Percentiles rank a stretch among this genome's conserved stretches.
These are phyloP conservation scores for Aurantiochytrium sp. DNA, from an alignment of 108 stramenopile species.

Conservation along the genomic window DNA sequence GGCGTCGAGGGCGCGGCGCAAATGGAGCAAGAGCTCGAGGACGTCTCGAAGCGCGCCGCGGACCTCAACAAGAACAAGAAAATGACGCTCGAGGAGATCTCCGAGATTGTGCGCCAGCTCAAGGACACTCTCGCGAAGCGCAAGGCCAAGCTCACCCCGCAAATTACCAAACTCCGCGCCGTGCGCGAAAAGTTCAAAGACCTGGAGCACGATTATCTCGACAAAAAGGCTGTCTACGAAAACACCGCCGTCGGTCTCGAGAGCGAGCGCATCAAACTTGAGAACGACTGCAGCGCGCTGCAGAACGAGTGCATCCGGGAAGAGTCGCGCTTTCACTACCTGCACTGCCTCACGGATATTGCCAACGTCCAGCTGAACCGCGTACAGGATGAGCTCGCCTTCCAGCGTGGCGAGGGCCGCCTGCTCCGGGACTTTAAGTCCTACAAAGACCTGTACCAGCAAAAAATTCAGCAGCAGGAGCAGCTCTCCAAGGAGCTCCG, in stretches of 20 bases:
- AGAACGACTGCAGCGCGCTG: conserved; percentile 51
- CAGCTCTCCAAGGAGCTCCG: conserved; percentile 51
- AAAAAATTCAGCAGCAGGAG: conserved; percentile 57
- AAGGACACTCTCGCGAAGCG: conserved; percentile 55
- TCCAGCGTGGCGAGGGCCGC: conserved; percentile 50
- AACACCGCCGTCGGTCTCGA: conserved; percentile 54
- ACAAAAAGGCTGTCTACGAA: conserved; percentile 54
- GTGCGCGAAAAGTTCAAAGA: conserved; percentile 52
- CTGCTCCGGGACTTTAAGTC: conserved; percentile 54
- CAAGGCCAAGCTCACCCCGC: conserved; percentile 59
- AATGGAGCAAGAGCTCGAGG: conserved; percentile 51
- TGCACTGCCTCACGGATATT: conserved; percentile 44
- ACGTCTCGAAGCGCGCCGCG: conserved; percentile 57
- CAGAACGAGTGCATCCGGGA: conserved; percentile 45
- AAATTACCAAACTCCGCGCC: conserved; percentile 54
- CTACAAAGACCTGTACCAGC: conserved; percentile 48
- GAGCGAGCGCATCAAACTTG: conserved; percentile 58
- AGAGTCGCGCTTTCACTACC: conserved; percentile 42
- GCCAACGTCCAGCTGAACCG: conserved; percentile 45
- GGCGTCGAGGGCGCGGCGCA: conserved; percentile 68
- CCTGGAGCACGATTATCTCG: conserved; percentile 50
- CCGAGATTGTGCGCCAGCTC: conserved; percentile 55
- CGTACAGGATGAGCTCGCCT: conserved; percentile 54
- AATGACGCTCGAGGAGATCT: conserved; percentile 69
- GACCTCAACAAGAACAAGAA: conserved; percentile 64